Evolutionary conservation across 139 green algal genomes (phyloP), one percentile per base, ranked within the genome.

Genomic region (Chlamydomonas sp.): DNA sequence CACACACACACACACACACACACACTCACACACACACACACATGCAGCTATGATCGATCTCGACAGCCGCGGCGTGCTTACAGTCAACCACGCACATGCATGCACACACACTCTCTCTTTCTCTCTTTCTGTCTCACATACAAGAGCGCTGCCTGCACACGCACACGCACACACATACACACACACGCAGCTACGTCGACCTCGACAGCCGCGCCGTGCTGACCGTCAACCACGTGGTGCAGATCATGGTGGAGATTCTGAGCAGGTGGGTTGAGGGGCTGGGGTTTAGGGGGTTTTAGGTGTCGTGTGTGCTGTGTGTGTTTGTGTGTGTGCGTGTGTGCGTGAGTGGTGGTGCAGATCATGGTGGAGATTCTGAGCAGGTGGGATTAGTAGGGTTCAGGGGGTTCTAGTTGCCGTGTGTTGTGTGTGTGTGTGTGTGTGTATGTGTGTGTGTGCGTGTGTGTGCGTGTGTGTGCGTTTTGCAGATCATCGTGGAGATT

Each of bases 1-100:
- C n/a, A n/a, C n/a, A n/a, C n/a, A n/a, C n/a, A n/a, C n/a, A n/a
- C n/a, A n/a, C n/a, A n/a, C n/a, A n/a, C n/a, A n/a, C n/a, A n/a
- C n/a, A n/a, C n/a, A n/a, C n/a, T n/a, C n/a, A n/a, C n/a, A n/a
- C n/a, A n/a, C n/a, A n/a, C n/a, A n/a, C n/a, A n/a, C n/a, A n/a
- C n/a, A n/a, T n/a, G n/a, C n/a, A n/a, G n/a, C n/a, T n/a, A n/a
- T n/a, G n/a, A n/a, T n/a, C n/a, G n/a, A n/a, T n/a, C 79, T 94
- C 48, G 61, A 79, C 1, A 78, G 70, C 24, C 83, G 80, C 29
- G 63, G 67, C 26, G 80, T 83, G 35, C 82, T 96, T 28, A 91
- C 86, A 2, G 89, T 91, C 62, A 96, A 96, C 78, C 90, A 95
- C n/a, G n/a, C n/a, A n/a, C n/a, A n/a, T n/a, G n/a, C n/a, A n/a